Evolutionary conservation across 139 green algal genomes (phyloP).

Genomic region (Astrephomene gubernaculifera): DNA sequence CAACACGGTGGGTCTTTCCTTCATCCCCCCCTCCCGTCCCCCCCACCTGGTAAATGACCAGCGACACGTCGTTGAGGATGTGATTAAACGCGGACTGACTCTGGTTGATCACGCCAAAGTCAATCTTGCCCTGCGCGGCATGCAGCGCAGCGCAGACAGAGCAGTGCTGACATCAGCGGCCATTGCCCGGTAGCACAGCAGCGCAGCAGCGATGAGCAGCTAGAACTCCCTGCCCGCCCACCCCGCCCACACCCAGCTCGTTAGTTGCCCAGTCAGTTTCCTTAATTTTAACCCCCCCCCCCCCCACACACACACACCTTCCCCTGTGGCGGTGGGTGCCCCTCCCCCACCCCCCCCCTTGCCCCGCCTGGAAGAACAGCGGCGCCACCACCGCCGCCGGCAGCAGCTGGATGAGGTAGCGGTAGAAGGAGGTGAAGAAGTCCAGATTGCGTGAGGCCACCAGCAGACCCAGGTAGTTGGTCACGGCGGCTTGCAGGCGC

Average conservation of each 20-base stretch:
- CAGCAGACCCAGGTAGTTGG: conserved; percentile 91
- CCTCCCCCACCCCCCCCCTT: neutral
- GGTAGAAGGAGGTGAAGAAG: conserved; percentile 98
- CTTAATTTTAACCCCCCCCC: no score
- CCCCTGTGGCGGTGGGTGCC: neutral
- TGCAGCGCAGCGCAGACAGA: no score
- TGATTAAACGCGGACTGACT: conserved; percentile 95
- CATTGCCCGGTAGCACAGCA: no score
- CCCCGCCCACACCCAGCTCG: no score
- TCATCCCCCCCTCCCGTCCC: no score
- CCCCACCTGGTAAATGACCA: conserved; percentile 94
- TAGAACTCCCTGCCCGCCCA: no score
- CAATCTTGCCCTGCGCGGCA: conserved; percentile 93
- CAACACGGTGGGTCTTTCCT: no score
- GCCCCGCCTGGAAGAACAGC: conserved; percentile 36
- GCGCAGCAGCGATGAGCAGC: no score
- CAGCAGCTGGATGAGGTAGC: conserved; percentile 92
- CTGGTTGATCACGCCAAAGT: conserved; percentile 99
- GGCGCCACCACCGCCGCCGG: conserved; percentile 96
- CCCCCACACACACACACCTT: no score
- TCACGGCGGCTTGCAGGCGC: conserved; percentile 75
- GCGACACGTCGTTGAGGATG: conserved; percentile 93
- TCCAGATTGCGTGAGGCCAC: conserved; percentile 89
- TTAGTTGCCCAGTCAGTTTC: no score
- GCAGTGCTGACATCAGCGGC: no score